Evolutionary conservation across 2,329 filamentous ascomycete genomes (phyloP), one percentile per base, ranked within the genome.

Genomic region (Allantophomopsis cytisporea): DNA sequence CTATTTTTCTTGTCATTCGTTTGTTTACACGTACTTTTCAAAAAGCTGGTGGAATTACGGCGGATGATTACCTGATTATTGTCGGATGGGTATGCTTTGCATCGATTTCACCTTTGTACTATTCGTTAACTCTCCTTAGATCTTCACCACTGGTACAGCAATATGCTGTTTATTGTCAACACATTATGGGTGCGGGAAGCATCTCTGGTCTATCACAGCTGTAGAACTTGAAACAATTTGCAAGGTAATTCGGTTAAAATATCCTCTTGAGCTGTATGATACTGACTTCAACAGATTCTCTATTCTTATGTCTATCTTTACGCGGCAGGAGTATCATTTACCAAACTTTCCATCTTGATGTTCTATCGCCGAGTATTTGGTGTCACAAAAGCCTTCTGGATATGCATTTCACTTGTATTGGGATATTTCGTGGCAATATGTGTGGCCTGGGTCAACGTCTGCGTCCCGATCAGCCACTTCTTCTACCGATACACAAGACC

Each of bases 311-410:
- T 53, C 3, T 52, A 43, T 14, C 45, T 58, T n/a, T 58, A 58
- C 35, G 52, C 50, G 2, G 47, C 46, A 5, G 48, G 48, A 4
- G 51, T 56, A 14, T 50, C 52, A 8, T 51, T 53, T 15, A 57
- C 53, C 6, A 56, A 56, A 39, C 38, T 52, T 30, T 56, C 54
- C 18, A 56, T 59, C 14, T 35, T 58, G 6, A 38, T 57, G 15
- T 53, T 57, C 41, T 59, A 59, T 35, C 50, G 49, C 16, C 52
- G 54, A 8, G 41, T 59, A 7, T 58, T 59, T 38, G 47, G 54
- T 18, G 44, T 53, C n/a, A 49, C 46, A 4, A 46, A 45, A n/a
- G 41, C 48, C 35, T 48, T 54, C 31, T 46, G 50, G 13, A 42
- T 51, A 20, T 45, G 46, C 13, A n/a, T n/a, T n/a, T n/a, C n/a